phyloP scores from a whole-genome alignment of 331 rosid species.

The Quercus lobata region DNA sequence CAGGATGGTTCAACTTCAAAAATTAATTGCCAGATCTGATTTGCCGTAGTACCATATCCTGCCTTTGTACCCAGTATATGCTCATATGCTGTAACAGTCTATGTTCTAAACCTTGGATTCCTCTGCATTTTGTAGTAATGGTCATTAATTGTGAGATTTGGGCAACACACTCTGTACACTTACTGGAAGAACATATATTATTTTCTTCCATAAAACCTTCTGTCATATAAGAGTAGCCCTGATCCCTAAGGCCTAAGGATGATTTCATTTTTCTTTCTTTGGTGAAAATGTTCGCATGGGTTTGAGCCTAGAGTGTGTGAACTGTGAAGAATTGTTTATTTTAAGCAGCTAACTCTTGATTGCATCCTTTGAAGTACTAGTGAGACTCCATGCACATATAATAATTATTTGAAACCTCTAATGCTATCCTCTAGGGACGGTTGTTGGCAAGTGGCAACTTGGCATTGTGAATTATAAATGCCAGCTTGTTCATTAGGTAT shows the following conservation, averaged over 20 bases:
- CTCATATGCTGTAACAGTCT: neutral
- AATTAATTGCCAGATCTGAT: constrained; percentile 21
- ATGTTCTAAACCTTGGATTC: neutral
- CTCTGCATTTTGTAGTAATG: neutral
- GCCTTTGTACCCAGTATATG: neutral
- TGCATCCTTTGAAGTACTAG: neutral
- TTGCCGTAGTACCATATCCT: constrained; percentile 3
- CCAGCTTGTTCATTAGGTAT: neutral
- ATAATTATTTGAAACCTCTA: neutral
- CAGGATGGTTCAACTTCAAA: neutral
- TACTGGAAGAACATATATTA: neutral
- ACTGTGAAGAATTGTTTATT: neutral
- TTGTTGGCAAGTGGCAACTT: neutral
- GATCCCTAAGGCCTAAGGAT: neutral
- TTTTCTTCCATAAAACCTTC: neutral
- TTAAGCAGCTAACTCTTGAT: neutral
- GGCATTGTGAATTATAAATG: neutral
- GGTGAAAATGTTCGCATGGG: neutral
- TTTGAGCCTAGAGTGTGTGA: neutral
- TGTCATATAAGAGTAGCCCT: neutral
- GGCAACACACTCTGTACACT: neutral
- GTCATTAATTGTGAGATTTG: neutral
- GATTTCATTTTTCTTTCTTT: neutral
- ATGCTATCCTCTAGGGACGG: neutral
- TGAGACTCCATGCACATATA: neutral